Evolutionary conservation across 78 protist species (phyloP).

Genomic region (Dictyostelium citrinum): DNA sequence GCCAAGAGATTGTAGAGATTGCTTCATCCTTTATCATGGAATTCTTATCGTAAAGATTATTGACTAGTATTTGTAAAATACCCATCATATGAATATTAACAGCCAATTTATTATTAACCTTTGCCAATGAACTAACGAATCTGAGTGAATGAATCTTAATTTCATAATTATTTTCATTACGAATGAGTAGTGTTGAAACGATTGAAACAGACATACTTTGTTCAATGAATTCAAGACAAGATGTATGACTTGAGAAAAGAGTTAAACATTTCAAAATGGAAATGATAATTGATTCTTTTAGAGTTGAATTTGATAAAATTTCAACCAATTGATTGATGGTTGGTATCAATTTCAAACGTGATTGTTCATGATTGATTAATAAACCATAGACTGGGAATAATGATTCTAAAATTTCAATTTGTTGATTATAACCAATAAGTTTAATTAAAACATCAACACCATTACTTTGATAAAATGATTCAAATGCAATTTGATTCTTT

Average conservation of each 20-base stretch:
- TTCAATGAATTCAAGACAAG: slow-evolving; percentile 3
- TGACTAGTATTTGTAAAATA: neutral
- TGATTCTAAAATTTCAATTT: neutral
- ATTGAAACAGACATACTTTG: neutral
- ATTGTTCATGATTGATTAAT: slow-evolving; percentile 25
- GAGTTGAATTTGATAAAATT: neutral
- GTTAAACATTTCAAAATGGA: neutral
- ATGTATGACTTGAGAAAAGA: neutral
- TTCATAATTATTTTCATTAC: neutral
- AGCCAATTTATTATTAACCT: neutral
- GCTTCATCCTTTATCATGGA: slow-evolving; percentile 16
- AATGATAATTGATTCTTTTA: neutral
- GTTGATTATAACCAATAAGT: neutral
- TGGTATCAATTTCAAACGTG: neutral
- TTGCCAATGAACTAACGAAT: neutral
- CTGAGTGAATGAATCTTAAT: neutral
- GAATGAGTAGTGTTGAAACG: neutral
- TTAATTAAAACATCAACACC: neutral
- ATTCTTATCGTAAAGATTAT: neutral
- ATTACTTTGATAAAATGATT: neutral
- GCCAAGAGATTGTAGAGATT: slow-evolving; percentile 32
- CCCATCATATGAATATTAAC: neutral
- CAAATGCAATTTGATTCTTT: neutral
- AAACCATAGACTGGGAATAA: neutral
- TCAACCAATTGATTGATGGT: slow-evolving; percentile 37